Percentiles rank a stretch among this genome's conserved stretches.
Evolutionary conservation across 495 filamentous ascomycete genomes (phyloP).

Genomic region (Chaetomidium leptoderma): DNA sequence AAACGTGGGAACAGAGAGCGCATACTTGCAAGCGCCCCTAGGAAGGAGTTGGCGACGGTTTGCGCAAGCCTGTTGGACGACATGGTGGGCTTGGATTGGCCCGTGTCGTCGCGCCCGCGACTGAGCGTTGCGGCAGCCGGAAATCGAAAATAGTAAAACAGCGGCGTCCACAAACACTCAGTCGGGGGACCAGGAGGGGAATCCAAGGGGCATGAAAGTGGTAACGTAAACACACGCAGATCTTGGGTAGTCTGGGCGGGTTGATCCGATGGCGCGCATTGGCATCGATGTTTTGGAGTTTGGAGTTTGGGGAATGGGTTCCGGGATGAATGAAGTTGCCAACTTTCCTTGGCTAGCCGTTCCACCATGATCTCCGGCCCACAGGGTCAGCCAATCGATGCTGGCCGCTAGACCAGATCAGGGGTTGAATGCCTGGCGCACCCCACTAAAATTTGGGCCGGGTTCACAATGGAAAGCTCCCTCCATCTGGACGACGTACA

Average conservation of each 20-base stretch:
- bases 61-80: slow-evolving; percentile 28
- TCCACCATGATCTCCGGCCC: slow-evolving; percentile 1
- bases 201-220: slow-evolving; percentile 18
- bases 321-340: slow-evolving; percentile 18
- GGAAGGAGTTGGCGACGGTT: slow-evolving; percentile 37
- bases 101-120: slow-evolving; percentile 8
- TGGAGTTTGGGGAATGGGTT: no score
- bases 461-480: not conserved
- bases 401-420: slow-evolving; percentile 2
- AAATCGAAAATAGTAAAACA: not conserved
- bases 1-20: not conserved
- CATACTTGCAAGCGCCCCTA: slow-evolving; percentile 45
- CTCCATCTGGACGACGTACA: no score
- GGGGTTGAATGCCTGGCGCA: not conserved
- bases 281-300: no score
- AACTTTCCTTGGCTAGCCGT: slow-evolving; percentile 16
- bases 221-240: slow-evolving; percentile 1
- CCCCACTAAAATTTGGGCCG: not conserved
- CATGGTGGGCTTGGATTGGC: slow-evolving; percentile 8
- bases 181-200: slow-evolving; percentile 5
- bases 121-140: not conserved
- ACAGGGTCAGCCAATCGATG: slow-evolving; percentile 12
- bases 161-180: slow-evolving; percentile 1
- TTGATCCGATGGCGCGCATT: slow-evolving; percentile 3
- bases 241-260: not conserved